Conservation (phyloP, 345 rosid genomes). For the Psidium guajava region DNA sequence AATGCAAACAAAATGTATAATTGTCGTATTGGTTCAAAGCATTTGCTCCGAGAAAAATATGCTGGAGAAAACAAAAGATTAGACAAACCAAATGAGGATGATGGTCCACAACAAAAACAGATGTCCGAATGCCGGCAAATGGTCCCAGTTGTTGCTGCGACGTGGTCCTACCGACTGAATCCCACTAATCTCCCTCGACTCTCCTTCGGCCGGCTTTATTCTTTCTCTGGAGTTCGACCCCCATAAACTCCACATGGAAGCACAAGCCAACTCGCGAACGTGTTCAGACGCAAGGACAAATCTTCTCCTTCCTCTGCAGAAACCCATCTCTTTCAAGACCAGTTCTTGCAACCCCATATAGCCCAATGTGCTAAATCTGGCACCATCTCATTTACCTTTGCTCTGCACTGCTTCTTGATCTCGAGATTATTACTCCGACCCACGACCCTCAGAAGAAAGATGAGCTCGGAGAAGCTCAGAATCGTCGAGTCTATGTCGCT, state of each 20-base stretch:
- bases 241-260: not conserved
- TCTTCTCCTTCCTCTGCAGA: not conserved
- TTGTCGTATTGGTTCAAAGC: not conserved
- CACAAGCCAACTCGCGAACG: not conserved
- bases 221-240: not conserved
- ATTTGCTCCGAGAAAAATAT: not conserved
- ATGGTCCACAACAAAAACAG: not conserved
- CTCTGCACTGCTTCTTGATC: not conserved
- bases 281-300: not conserved
- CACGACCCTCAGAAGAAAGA: not conserved
- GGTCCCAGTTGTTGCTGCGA: not conserved
- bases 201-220: not conserved
- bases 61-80: not conserved
- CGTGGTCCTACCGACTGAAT: not conserved
- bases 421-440: not conserved
- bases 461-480: conserved; percentile 27
- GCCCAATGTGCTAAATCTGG: not conserved
- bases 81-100: not conserved
- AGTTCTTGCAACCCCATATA: not conserved
- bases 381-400: not conserved
- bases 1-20: not conserved
- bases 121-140: not conserved
- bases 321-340: not conserved
- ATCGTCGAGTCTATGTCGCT: conserved; percentile 17
- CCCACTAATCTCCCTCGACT: not conserved